phyloP scores from a whole-genome alignment of 1,284 basidiomycete genomes.

The Phellopilus nigrolimitatus region DNA sequence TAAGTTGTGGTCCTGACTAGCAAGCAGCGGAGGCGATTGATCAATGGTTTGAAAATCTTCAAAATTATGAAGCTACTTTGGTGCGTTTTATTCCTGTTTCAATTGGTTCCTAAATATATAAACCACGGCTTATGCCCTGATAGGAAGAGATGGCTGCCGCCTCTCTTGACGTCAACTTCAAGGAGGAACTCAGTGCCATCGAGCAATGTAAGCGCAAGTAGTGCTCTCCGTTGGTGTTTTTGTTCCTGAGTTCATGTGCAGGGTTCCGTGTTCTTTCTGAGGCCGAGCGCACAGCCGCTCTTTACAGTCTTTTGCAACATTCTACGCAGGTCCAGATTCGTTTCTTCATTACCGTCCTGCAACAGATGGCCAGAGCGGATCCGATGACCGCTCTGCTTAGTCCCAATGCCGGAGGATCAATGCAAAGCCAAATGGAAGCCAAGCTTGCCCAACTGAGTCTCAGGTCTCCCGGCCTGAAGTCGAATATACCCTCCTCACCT shows the following conservation, averaged over 20 bases:
- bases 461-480: slow-evolving; percentile 81
- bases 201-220: slow-evolving; percentile 79
- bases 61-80: slow-evolving; percentile 96
- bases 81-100: slow-evolving; percentile 36
- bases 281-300: slow-evolving; percentile 98
- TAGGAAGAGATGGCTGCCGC: slow-evolving; percentile 99
- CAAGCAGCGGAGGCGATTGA: slow-evolving; percentile 89
- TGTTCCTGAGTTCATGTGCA: slow-evolving; percentile 32
- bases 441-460: slow-evolving; percentile 80
- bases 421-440: slow-evolving; percentile 97
- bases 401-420: slow-evolving; percentile 82
- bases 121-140: slow-evolving; percentile 19
- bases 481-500: slow-evolving; percentile 70
- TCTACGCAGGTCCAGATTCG: slow-evolving; percentile 98
- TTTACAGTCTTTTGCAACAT: slow-evolving; percentile 98
- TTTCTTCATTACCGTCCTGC: slow-evolving; percentile 98
- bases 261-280: slow-evolving; percentile 99
- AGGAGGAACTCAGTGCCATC: slow-evolving; percentile 97
- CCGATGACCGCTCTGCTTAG: slow-evolving; percentile 96
- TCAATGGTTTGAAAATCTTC: slow-evolving; percentile 99
- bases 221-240: background rate
- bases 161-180: slow-evolving; percentile 98
- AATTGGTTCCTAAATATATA: too few species aligned
- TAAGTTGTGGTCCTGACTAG: slow-evolving; percentile 11
- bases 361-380: slow-evolving; percentile 98